phyloP scores from a whole-genome alignment of 805 yeast genomes.

The Metschnikowia borealis region DNA sequence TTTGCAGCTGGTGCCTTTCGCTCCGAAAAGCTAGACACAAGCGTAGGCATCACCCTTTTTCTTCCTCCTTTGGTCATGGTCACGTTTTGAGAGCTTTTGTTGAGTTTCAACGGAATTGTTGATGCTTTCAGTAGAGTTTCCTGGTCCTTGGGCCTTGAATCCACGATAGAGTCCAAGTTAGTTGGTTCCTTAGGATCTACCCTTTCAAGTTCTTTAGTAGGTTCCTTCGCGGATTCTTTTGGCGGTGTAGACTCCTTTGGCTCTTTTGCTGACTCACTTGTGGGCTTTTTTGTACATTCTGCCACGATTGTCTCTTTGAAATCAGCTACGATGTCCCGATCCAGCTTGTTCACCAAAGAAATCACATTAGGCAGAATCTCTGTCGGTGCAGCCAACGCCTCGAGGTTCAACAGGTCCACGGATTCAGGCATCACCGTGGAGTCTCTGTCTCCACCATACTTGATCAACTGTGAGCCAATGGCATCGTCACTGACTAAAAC shows the following conservation, averaged over 20 bases:
- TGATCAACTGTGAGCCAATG: slow-evolving; percentile 64
- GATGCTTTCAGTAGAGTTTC: neutral
- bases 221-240: no score
- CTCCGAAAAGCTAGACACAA: slow-evolving; percentile 47
- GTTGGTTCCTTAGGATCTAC: no score
- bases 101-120: neutral
- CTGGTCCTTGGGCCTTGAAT: neutral
- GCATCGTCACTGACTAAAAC: slow-evolving; percentile 56
- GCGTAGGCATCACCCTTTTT: slow-evolving; percentile 68
- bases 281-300: no score
- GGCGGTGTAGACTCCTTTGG: no score
- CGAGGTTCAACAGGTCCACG: slow-evolving; percentile 63
- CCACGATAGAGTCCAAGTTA: no score
- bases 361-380: neutral
- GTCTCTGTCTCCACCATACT: slow-evolving; percentile 88
- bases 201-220: no score
- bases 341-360: neutral
- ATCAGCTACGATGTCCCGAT: neutral
- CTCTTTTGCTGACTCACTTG: no score
- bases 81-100: slow-evolving; percentile 38
- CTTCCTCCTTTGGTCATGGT: slow-evolving; percentile 72
- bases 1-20: slow-evolving; percentile 7
- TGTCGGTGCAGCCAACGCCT: neutral
- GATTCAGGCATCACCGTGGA: slow-evolving; percentile 84
- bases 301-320: neutral